Percentiles rank a stretch among this genome's conserved stretches.
Conservation (phyloP, 257 asterid species). For the Asclepias syriaca region DNA sequence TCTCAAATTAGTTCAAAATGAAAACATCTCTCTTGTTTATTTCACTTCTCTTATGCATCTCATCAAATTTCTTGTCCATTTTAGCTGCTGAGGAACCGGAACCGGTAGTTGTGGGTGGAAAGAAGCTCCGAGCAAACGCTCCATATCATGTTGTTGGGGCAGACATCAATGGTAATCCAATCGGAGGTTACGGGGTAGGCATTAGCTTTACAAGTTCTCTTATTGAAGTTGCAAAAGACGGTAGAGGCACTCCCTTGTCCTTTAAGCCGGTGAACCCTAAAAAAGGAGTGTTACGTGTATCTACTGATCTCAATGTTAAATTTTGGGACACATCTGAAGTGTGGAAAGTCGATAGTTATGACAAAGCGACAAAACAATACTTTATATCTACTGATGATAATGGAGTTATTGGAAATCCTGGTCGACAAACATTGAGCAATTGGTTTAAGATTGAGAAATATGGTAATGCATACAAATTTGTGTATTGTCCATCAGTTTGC, state of each 20-base stretch:
- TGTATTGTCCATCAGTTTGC: constrained; percentile 10
- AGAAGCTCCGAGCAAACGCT: background rate
- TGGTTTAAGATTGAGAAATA: constrained; percentile 17
- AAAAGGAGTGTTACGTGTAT: background rate
- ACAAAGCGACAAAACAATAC: background rate
- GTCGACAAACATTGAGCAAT: background rate
- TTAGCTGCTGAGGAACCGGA: too few species aligned
- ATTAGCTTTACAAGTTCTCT: too few species aligned
- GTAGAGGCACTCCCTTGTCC: too few species aligned
- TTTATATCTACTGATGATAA: background rate
- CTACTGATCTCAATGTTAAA: constrained; percentile 6
- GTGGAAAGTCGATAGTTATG: constrained; percentile 3
- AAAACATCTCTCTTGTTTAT: too few species aligned
- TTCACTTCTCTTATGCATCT: too few species aligned
- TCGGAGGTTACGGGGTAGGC: background rate
- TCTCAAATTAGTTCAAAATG: too few species aligned
- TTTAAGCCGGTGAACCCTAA: background rate
- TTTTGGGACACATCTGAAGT: background rate
- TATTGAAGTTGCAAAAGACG: too few species aligned
- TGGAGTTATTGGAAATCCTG: background rate
- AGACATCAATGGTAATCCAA: background rate
- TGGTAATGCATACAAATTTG: constrained; percentile 5
- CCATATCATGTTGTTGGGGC: constrained; percentile 1
- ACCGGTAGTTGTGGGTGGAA: too few species aligned
- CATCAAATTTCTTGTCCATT: too few species aligned